These are phyloP conservation scores for Schrenkiella parvula DNA, from an alignment of 345 rosid genomes.

Conservation along the genomic window DNA sequence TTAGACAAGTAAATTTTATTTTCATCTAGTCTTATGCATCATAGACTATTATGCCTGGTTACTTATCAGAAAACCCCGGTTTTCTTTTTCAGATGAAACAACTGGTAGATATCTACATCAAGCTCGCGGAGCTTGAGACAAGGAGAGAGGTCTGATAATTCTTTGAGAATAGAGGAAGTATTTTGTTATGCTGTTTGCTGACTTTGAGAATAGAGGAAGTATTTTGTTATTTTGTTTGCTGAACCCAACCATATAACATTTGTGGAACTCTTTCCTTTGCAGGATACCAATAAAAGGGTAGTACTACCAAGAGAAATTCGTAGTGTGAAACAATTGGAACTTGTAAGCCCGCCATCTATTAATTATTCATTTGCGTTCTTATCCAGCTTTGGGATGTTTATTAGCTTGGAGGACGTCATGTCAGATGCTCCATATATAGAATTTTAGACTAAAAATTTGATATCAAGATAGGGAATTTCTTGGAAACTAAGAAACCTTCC, in stretches of 20 bases:
- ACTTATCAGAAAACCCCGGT: constrained; percentile 5
- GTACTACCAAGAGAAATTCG: constrained; percentile 85
- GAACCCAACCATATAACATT: constrained; percentile 8
- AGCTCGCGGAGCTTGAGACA: constrained; percentile 94
- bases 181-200: constrained; percentile 17
- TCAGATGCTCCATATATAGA: not conserved
- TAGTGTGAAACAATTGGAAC: constrained; percentile 73
- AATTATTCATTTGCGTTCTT: constrained; percentile 5
- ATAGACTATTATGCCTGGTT: not conserved
- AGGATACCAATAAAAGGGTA: constrained; percentile 73
- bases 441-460: not conserved
- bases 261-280: constrained; percentile 26
- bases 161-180: constrained; percentile 10
- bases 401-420: constrained; percentile 10
- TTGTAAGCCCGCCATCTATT: constrained; percentile 47
- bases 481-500: not conserved
- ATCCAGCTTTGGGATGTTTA: constrained; percentile 4
- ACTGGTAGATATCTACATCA: constrained; percentile 93
- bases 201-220: constrained; percentile 1
- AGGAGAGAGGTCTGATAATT: constrained; percentile 72
- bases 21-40: constrained; percentile 8
- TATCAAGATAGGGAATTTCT: not conserved
- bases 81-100: constrained; percentile 66
- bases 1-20: constrained; percentile 53
- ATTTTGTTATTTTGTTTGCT: constrained; percentile 12